Evolutionary conservation across 306 rosid species (phyloP).

Genomic region (Dicorynia guianensis): DNA sequence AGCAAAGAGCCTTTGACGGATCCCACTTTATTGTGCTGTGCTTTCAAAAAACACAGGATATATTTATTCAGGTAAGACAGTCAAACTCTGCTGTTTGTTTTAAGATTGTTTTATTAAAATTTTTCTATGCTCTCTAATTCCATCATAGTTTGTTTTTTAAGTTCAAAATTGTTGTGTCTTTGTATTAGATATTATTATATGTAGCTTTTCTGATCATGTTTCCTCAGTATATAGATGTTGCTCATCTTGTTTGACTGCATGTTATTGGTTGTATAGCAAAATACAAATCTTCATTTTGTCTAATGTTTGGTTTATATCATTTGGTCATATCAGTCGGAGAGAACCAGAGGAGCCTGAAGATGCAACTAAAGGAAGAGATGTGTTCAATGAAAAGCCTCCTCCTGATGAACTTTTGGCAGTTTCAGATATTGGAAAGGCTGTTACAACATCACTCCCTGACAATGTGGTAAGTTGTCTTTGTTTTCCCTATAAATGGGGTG

Average conservation of each 20-base stretch:
- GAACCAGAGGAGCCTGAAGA: conserved; percentile 99
- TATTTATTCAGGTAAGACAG: conserved; percentile 82
- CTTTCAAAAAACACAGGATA: conserved; percentile 97
- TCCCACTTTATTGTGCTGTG: conserved; percentile 95
- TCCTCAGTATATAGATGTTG: conserved; percentile 20
- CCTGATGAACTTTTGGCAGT: conserved; percentile 95
- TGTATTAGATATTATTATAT: neutral
- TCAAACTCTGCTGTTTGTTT: conserved; percentile 7
- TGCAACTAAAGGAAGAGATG: conserved; percentile 98
- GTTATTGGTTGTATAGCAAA: conserved; percentile 33
- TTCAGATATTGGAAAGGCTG: conserved; percentile 94
- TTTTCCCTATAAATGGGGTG: conserved; percentile 21
- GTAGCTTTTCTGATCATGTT: conserved; percentile 16
- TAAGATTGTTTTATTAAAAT: neutral
- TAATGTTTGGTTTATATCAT: conserved; percentile 41
- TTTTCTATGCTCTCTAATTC: neutral
- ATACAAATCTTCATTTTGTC: conserved; percentile 24
- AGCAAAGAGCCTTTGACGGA: conserved; percentile 95
- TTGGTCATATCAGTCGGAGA: conserved; percentile 68
- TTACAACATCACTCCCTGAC: conserved; percentile 93
- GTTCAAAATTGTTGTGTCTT: conserved; percentile 5
- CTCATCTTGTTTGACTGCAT: conserved; percentile 18
- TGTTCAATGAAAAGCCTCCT: conserved; percentile 97
- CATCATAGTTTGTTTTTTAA: neutral
- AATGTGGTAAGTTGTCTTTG: conserved; percentile 77